Conservation (phyloP, 2,329 filamentous ascomycete genomes). For the Rosellinia necatrix region DNA sequence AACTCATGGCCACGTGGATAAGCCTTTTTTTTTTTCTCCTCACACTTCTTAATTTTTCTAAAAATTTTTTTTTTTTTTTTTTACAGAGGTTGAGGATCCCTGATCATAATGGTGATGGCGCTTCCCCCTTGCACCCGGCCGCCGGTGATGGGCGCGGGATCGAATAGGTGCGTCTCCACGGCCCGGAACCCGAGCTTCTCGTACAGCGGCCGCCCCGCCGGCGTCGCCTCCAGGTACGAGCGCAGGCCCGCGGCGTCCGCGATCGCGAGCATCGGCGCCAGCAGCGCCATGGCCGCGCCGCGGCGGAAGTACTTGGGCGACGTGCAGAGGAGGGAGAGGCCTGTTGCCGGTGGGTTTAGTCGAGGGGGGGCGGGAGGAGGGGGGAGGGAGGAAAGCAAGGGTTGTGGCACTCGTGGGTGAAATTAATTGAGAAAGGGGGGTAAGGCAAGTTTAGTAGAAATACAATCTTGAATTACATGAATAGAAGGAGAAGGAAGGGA, state of each 20-base stretch:
- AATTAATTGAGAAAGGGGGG: not conserved
- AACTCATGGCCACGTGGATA: too few species aligned
- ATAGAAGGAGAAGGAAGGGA: not conserved
- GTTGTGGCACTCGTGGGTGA: too few species aligned
- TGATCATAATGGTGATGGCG: slow-evolving; percentile 38
- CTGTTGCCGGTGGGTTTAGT: slow-evolving; percentile 34
- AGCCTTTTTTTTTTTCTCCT: too few species aligned
- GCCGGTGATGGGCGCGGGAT: slow-evolving; percentile 30
- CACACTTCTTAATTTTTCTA: too few species aligned
- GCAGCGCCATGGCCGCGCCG: slow-evolving; percentile 43
- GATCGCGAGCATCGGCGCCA: slow-evolving; percentile 43
- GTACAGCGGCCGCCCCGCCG: slow-evolving; percentile 44
- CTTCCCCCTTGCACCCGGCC: slow-evolving; percentile 23
- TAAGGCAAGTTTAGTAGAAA: too few species aligned
- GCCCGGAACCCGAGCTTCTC: slow-evolving; percentile 44
- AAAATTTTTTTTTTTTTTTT: too few species aligned
- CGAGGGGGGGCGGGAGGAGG: too few species aligned
- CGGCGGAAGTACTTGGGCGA: slow-evolving; percentile 42
- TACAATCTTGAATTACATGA: too few species aligned
- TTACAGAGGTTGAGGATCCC: slow-evolving; percentile 32
- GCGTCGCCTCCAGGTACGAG: slow-evolving; percentile 47
- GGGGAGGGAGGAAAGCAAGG: too few species aligned
- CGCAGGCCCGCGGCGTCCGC: slow-evolving; percentile 42
- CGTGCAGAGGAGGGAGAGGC: slow-evolving; percentile 44
- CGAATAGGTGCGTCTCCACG: slow-evolving; percentile 40